These are phyloP conservation scores for Botrytis galanthina DNA, from an alignment of 2,329 filamentous ascomycete genomes.

Conservation along the genomic window DNA sequence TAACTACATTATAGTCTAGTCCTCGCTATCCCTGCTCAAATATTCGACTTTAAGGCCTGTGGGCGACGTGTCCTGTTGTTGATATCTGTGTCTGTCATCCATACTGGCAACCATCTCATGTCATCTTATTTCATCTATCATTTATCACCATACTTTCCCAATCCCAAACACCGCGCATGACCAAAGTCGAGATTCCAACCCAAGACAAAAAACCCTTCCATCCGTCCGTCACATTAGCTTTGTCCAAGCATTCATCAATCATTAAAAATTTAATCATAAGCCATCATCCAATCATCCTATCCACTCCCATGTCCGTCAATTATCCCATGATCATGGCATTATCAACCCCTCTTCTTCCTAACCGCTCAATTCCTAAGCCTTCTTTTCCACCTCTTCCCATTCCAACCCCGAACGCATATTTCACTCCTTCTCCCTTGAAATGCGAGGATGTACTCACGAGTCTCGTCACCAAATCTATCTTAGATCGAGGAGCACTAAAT, in stretches of 20 bases:
- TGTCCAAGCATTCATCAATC: slow-evolving; percentile 15
- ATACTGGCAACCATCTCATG: neutral
- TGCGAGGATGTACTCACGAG: slow-evolving; percentile 45
- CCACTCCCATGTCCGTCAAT: neutral
- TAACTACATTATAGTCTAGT: neutral
- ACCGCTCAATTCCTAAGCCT: slow-evolving; percentile 34
- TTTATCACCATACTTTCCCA: neutral
- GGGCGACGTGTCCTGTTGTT: neutral
- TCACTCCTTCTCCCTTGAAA: slow-evolving; percentile 22
- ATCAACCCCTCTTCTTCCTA: slow-evolving; percentile 29
- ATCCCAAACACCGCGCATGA: neutral
- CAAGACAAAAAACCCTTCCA: neutral
- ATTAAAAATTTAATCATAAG: slow-evolving; percentile 1
- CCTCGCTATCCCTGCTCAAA: neutral
- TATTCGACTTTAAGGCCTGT: neutral
- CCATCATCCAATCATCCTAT: neutral
- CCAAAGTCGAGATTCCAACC: neutral
- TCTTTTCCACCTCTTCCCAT: slow-evolving; percentile 32
- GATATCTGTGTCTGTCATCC: neutral
- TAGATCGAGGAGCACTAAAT: slow-evolving; percentile 67
- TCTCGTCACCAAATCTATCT: slow-evolving; percentile 65
- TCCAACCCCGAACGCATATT: slow-evolving; percentile 35
- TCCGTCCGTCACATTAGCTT: neutral
- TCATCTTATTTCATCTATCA: neutral
- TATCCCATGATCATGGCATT: slow-evolving; percentile 7